Evolutionary conservation across 2,329 filamentous ascomycete genomes (phyloP), one percentile per base, ranked within the genome.

Genomic region (Penicillium rolfsii): DNA sequence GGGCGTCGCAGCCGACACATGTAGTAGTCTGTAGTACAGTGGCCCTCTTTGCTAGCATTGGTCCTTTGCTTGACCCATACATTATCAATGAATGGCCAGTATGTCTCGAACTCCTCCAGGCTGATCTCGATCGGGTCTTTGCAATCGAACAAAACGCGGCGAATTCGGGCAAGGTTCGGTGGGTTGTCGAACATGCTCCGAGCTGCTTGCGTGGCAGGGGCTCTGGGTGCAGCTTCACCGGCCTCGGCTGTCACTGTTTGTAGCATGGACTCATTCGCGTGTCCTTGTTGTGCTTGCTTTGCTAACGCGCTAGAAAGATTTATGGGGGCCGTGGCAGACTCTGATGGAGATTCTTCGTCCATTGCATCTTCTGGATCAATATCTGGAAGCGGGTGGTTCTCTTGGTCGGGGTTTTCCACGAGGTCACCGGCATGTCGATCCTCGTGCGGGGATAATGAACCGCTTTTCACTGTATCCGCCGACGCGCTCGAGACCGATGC

Each of bases 51-150:
- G 64, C 75, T 78, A 7, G 76, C 69, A 60, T 77, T 76, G 16
- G 73, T 74, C 60, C 79, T 75, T 63, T 81, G 77, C 56, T 80
- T 80, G 11, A 81, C 78, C 80, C 80, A 82, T n/a, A 81, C 77
- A 64, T 82, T 82, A 64, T 82, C 80, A 53, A 82, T 78, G 55
- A 80, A 82, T 6, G 80, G 80, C 75, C 79, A 81, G 64, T 80
- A 81, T 16, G 72, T 76, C 59, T 81, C 78, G 60, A 80, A 82
- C 55, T 82, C 80, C 26, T 77, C 74, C 40, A 77, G 65, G 19
- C 75, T 78, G 49, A 82, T 77, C 67, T 82, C 79, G 54, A 82
- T 77, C 6, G 78, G 75, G 41, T 81, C 78, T 50, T 75, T 77
- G 66, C 80, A 74, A 53, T 80, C 78, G 61, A 81, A 81, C 49